Evolutionary conservation across 2,329 filamentous ascomycete species (phyloP).

Genomic region (Ophioceras dolichostomum): DNA sequence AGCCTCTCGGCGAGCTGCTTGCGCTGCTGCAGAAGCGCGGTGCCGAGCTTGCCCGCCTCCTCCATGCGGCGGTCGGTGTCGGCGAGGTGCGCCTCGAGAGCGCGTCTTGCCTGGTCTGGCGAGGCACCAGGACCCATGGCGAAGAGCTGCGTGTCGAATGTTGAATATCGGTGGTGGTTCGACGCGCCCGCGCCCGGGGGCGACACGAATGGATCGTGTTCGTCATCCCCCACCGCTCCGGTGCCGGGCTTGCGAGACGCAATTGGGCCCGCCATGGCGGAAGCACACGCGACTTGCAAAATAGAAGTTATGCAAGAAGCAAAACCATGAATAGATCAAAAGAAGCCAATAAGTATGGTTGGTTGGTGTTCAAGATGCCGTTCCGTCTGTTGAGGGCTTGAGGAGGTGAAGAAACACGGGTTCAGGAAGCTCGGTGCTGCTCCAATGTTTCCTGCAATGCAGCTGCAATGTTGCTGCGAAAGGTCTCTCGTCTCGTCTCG

Average conservation of each 20-base stretch:
- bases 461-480: no score
- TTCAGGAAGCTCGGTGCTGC: no score
- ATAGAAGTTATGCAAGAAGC: no score
- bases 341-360: no score
- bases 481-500: no score
- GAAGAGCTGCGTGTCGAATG: constrained; percentile 72
- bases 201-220: constrained; percentile 46
- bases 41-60: constrained; percentile 82
- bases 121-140: constrained; percentile 65
- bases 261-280: constrained; percentile 12
- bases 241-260: constrained; percentile 12
- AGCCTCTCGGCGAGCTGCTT: constrained; percentile 71
- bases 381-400: no score
- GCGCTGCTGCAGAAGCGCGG: constrained; percentile 75
- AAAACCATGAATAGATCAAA: no score
- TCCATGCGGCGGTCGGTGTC: constrained; percentile 88
- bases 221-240: constrained; percentile 28
- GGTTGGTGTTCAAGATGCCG: no score
- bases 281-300: constrained; percentile 4
- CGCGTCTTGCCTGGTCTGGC: constrained; percentile 75
- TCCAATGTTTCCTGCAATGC: no score
- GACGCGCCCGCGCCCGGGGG: constrained; percentile 25
- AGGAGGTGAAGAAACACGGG: no score
- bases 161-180: constrained; percentile 59
- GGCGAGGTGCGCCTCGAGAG: constrained; percentile 79